Conservation (phyloP, 345 rosid genomes). For the Brassica cretica region DNA sequence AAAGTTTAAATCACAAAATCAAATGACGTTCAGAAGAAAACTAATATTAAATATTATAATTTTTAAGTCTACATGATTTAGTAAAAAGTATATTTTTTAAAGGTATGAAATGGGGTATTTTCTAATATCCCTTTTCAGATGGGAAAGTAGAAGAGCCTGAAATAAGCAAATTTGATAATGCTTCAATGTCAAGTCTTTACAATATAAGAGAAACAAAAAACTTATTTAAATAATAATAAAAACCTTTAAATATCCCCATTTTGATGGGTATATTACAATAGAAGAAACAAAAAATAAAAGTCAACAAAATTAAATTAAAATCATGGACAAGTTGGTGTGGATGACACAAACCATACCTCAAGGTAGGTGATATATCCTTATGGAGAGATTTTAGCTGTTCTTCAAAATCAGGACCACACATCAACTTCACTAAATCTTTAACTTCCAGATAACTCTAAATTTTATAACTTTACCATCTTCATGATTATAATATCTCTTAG, state of each 20-base stretch:
- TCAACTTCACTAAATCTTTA: conserved; percentile 33
- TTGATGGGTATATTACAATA: conserved; percentile 18
- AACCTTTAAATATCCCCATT: conserved; percentile 11
- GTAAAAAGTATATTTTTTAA: neutral
- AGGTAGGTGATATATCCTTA: conserved; percentile 42
- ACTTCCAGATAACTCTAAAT: conserved; percentile 1
- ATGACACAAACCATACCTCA: conserved; percentile 45
- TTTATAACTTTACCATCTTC: neutral
- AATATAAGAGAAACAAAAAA: conserved; percentile 26
- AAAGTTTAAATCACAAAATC: neutral
- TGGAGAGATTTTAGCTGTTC: conserved; percentile 38
- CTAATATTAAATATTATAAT: neutral
- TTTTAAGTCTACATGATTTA: neutral
- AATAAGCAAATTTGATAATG: conserved; percentile 23
- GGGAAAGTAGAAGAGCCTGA: conserved; percentile 25
- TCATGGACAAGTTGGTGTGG: conserved; percentile 37
- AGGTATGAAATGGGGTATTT: conserved; percentile 20
- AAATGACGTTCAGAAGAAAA: neutral
- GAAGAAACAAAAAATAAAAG: neutral
- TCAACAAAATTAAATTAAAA: neutral
- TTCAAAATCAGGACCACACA: conserved; percentile 36
- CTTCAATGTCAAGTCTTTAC: conserved; percentile 38
- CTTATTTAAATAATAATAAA: conserved; percentile 6
- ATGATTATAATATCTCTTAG: conserved; percentile 9
- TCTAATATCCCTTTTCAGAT: conserved; percentile 30